Evolutionary conservation across 2,329 filamentous ascomycete species (phyloP), one percentile per base, ranked within the genome.

Genomic region (Sordariomycetes sp.): DNA sequence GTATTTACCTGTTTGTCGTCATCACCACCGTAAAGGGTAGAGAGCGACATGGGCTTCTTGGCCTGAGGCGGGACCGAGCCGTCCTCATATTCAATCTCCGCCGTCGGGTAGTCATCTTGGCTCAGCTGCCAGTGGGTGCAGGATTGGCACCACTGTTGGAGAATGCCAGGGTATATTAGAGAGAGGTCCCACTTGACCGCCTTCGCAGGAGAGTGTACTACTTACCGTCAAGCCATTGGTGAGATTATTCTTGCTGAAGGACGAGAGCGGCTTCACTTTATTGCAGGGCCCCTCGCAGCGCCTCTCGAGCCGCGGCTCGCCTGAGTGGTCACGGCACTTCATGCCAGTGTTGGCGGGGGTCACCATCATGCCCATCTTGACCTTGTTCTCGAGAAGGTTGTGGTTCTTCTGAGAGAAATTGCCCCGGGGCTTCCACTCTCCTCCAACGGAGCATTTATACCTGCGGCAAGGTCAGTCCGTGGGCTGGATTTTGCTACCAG

Each of bases 391-490:
- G 12, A 72, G 53, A 6, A 66, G 56, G 20, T 62, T 64, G 55
- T 68, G 68, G 55, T 74, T 70, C 3, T 60, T 67, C 6, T 63
- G 64, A 5, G 70, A 72, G 59, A 74, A 74, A 3, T 60, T 61
- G 3, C 61, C 54, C 2, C 68, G 56, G 0, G 65, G 57, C 54
- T 69, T 70, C 69, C 67, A 73, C 58, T 74, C 71, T n/a, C 66
- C 64, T 3, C 72, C 72, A 20, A 67, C 61, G 34, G 69, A 66
- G 64, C 72, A 74, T 22, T 20, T 25, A 35, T 43, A 59, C 35
- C 58, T 59, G 22, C 18, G 22, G 20, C 5, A 24, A 14, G 2
- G 46, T 50, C 20, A 50, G n/a, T 50, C 5, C 11, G 46, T n/a
- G n/a, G 8, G 12, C 5, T 16, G 37, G n/a, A 24, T n/a, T 1